Evolutionary conservation across 192 early-diverging fungal species (phyloP), one percentile per base, ranked within the genome.

Genomic region (Coemansia sp.): DNA sequence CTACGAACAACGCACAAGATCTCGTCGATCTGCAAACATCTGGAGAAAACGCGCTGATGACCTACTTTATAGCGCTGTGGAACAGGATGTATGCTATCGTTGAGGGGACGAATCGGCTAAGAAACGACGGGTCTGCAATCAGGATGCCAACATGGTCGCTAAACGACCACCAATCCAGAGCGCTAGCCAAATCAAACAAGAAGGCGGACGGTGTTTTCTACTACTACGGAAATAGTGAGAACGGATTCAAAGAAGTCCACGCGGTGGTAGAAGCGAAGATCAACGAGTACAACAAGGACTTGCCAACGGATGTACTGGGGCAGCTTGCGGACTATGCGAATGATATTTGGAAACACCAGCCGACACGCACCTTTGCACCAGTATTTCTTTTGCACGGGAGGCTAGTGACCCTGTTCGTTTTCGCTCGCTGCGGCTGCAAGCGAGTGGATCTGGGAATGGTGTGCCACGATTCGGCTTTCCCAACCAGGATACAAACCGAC

Each of bases 161-260:
- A 10, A 22, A 5, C 4, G 20, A 45, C 44, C 44, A 45, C 44
- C 44, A 45, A 45, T 4, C 5, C 6, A 45, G 17, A 45, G 20
- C 44, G 4, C 14, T 45, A 10, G 14, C 44, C 14, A 19, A 45
- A 45, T 22, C 20, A 15, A 45, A 3, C 3, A 45, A 45, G 17
- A 45, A 45, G 44, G 44, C 44, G 44, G 44, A 45, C 44, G 44
- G 44, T 5, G 14, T 45, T 10, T 45, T 45, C 20, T 45, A 45
- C 14, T 45, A 45, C 20, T 22, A 45, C 4, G 44, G 44, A 15
- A 22, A 19, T 45, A 45, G 14, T 15, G 17, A 45, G 17, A 45
- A 45, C 4, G 14, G 14, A 4, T 45, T 45, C 14, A 8, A 45
- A 14, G 14, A 19, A 19, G 44, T 15, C 4, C 44, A 45, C 44